A percentile compares a stretch with the other conserved stretches of the same genome.
Evolutionary conservation across 2,329 filamentous ascomycete genomes (phyloP).

Genomic region (Dissoconium aciculare): DNA sequence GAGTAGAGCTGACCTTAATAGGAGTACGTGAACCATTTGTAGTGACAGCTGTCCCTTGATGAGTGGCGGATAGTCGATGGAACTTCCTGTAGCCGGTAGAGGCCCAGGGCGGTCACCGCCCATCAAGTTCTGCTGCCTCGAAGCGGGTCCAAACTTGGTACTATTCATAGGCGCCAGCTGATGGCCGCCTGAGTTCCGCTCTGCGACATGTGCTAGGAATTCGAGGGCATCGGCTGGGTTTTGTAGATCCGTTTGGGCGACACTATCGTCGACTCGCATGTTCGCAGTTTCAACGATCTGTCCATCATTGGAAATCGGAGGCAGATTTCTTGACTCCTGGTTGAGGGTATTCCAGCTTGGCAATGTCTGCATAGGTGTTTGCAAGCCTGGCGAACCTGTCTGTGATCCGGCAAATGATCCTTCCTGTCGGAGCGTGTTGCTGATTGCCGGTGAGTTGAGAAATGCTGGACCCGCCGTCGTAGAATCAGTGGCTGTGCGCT

Average conservation of each 20-base stretch:
- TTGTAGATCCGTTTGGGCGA: conserved; percentile 19
- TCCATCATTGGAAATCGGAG: conserved; percentile 15
- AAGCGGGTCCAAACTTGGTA: conserved; percentile 12
- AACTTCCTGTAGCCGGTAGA: conserved; percentile 8
- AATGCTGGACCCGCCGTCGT: conserved; percentile 4
- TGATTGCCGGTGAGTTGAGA: not conserved
- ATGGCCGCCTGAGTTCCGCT: conserved; percentile 15
- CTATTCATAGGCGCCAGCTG: conserved; percentile 19
- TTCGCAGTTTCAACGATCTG: conserved; percentile 11
- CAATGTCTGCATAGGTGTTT: conserved; percentile 9
- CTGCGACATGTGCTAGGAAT: conserved; percentile 22
- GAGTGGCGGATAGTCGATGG: conserved; percentile 17
- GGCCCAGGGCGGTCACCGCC: conserved; percentile 2
- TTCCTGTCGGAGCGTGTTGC: not conserved
- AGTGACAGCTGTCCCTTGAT: conserved; percentile 17
- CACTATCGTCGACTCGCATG: conserved; percentile 21
- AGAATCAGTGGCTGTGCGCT: conserved; percentile 13
- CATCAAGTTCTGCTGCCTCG: conserved; percentile 6
- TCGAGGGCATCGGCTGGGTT: conserved; percentile 23
- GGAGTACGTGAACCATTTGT: conserved; percentile 18
- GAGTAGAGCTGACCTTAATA: conserved; percentile 11
- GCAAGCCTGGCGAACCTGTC: conserved; percentile 4
- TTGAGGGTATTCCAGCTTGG: conserved; percentile 14
- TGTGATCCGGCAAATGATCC: not conserved
- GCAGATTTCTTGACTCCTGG: conserved; percentile 16